Conservation (phyloP, 441 rosid genomes). For the Adansonia madagascariensis region DNA sequence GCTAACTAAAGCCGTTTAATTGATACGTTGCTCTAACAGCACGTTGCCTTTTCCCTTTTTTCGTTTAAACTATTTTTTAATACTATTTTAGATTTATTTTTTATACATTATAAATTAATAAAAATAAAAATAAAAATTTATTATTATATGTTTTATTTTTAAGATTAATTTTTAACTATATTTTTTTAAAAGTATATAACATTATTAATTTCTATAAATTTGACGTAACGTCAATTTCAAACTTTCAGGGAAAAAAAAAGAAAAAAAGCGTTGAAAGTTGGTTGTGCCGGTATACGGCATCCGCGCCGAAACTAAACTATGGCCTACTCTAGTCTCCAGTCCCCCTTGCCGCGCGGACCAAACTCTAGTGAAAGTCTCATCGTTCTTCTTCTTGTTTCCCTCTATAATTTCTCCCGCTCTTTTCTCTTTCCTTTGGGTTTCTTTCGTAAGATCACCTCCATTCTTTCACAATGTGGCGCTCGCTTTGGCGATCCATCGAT, state of each 20-base stretch:
- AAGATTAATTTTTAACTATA: too few relatives aligned
- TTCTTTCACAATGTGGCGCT: conserved; percentile 61
- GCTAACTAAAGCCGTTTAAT: too few relatives aligned
- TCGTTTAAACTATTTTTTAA: too few relatives aligned
- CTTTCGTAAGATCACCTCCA: conserved; percentile 16
- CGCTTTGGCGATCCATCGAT: conserved; percentile 76
- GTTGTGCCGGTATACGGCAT: not conserved
- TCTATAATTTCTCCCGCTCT: not conserved
- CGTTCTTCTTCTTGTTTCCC: not conserved
- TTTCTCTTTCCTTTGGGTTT: conserved; percentile 3
- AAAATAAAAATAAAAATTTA: too few relatives aligned
- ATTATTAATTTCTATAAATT: not conserved
- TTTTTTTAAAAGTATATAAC: too few relatives aligned
- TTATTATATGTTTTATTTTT: too few relatives aligned
- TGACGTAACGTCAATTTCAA: not conserved
- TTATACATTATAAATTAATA: too few relatives aligned
- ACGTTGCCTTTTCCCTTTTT: too few relatives aligned
- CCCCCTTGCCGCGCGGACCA: not conserved
- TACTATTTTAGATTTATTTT: too few relatives aligned
- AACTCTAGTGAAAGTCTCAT: not conserved
- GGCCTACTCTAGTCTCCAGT: not conserved
- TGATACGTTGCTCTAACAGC: too few relatives aligned
- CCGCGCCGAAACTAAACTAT: not conserved
- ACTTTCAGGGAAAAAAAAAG: not conserved
- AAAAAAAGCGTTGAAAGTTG: conserved; percentile 5